These are phyloP conservation scores for Anaeramoeba ignava DNA, from an alignment of 78 protist species.

Conservation along the genomic window DNA sequence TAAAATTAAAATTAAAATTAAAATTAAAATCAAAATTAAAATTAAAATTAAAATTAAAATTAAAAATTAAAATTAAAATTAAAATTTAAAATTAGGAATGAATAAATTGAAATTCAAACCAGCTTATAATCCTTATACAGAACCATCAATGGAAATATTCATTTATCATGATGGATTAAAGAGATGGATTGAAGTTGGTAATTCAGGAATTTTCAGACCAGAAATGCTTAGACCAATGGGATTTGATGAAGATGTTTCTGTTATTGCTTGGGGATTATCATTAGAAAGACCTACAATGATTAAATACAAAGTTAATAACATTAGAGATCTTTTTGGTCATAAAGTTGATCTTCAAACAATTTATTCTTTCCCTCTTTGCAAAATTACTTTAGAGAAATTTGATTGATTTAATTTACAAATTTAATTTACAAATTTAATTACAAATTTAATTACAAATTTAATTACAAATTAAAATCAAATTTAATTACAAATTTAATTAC, in stretches of 20 bases:
- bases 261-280: slow-evolving; percentile 87
- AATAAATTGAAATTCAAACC: slow-evolving; percentile 37
- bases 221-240: slow-evolving; percentile 99
- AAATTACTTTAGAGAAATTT: too few relatives aligned
- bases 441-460: too few relatives aligned
- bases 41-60: too few relatives aligned
- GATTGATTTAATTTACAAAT: too few relatives aligned
- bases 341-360: slow-evolving; percentile 43
- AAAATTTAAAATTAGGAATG: slow-evolving; percentile 6
- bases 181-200: slow-evolving; percentile 74
- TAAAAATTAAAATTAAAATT: too few relatives aligned
- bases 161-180: slow-evolving; percentile 21
- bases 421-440: too few relatives aligned
- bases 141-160: slow-evolving; percentile 98
- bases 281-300: slow-evolving; percentile 97
- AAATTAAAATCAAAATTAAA: too few relatives aligned
- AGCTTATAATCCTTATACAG: slow-evolving; percentile 98
- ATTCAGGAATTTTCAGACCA: slow-evolving; percentile 90
- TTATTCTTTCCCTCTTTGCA: too few relatives aligned
- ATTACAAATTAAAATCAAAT: too few relatives aligned
- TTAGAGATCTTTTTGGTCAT: slow-evolving; percentile 93
- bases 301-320: slow-evolving; percentile 63
- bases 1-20: too few relatives aligned
- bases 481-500: too few relatives aligned
- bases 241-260: slow-evolving; percentile 78